These are phyloP conservation scores for Amanita pseudoporphyria DNA, from an alignment of 768 basidiomycete species.

Conservation along the genomic window DNA sequence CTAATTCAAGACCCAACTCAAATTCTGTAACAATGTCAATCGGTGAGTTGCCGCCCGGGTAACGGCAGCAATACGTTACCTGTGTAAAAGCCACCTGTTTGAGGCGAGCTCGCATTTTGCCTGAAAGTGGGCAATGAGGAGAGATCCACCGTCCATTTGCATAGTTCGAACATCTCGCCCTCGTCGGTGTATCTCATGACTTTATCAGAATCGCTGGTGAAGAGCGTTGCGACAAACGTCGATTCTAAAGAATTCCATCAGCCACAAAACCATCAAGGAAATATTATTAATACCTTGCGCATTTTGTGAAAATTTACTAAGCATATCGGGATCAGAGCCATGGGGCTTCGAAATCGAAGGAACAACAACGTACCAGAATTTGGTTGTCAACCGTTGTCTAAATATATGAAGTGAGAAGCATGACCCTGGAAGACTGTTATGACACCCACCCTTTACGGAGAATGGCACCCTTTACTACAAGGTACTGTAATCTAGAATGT, in stretches of 20 bases:
- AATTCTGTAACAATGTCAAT: constrained; percentile 45
- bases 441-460: constrained; percentile 67
- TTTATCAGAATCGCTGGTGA: constrained; percentile 65
- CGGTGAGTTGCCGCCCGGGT: background rate
- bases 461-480: constrained; percentile 82
- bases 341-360: constrained; percentile 8
- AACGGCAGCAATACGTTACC: constrained; percentile 30
- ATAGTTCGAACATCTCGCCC: constrained; percentile 65
- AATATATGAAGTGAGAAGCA: constrained; percentile 11
- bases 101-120: constrained; percentile 50
- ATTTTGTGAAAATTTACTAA: constrained; percentile 68
- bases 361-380: constrained; percentile 60
- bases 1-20: constrained; percentile 74
- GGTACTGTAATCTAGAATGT: constrained; percentile 63
- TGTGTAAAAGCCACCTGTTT: constrained; percentile 65
- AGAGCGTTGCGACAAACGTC: constrained; percentile 73
- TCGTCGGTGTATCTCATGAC: constrained; percentile 83
- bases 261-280: background rate
- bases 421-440: constrained; percentile 12
- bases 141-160: constrained; percentile 85
- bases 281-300: constrained; percentile 29
- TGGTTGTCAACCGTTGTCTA: constrained; percentile 75
- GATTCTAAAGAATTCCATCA: constrained; percentile 42
- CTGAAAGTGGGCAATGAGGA: constrained; percentile 70
- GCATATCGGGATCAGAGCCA: constrained; percentile 7